Base-by-base conservation (phyloP, 108 stramenopile species). In the Mayamaea pseudoterrestris region DNA sequence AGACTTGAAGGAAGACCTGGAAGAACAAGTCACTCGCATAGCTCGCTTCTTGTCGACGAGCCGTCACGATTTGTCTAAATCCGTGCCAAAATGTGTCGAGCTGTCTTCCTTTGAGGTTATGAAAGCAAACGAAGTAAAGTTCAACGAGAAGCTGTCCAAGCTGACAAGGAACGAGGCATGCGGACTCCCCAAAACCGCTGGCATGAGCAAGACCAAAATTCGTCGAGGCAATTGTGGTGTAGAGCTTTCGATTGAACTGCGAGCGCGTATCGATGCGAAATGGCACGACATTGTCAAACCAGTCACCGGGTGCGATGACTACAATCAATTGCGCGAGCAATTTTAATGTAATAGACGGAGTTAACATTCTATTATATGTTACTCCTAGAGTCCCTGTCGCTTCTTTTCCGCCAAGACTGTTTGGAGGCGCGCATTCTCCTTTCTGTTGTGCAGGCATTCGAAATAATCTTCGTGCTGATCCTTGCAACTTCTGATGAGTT, bases 371-470 rank as follows among this genome's bases (percentile, higher is more conserved):
- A n/a, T 27, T 23, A 21, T 25, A 22, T 44, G 44, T 27, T 48
- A 17, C 24, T n/a, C 30, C 32, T 48, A n/a, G 27, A 31, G 18
- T 37, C 53, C 72, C 35, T 75, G 64, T 37, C 66, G 57, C 41
- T 74, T 57, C 39, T 76, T 52, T 50, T 86, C 76, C 31, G 61
- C 74, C 12, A 45, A 52, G n/a, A 82, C 74, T n/a, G 48, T 28
- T 40, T 53, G 44, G n/a, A 77, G 56, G 32, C 72, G 68, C 1
- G 56, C 63, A 61, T 77, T 67, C 55, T 84, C 83, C 61, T 85
- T 85, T 55, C 73, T 69, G 41, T 68, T 70, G 47, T 90, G 88
- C n/a, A 90, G 55, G 55, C 88, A 90, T 61, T 90, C 88, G 60
- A 90, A 79, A 53, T 90, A 90, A 62, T 90, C 88, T 41, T 84